Base-by-base conservation (phyloP, 768 basidiomycete genomes). In the Mycena capillaripes region DNA sequence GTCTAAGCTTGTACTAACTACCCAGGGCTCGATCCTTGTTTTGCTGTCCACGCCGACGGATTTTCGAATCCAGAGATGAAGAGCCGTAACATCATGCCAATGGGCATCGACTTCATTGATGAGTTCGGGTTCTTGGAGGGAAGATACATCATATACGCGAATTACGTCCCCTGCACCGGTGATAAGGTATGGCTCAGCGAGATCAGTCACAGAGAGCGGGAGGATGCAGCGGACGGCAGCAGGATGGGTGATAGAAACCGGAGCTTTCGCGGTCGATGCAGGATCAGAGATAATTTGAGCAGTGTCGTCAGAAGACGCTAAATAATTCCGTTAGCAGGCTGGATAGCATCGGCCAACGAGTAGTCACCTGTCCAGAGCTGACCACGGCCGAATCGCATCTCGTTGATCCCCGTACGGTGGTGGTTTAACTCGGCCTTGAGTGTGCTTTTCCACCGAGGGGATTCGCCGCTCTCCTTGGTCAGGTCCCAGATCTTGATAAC, bases 281-380 rank as follows among this genome's bases (percentile, higher is more conserved):
- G 85, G 84, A 71, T 89, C 86, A 19, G 86, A 80, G 5, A 95
- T 10, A 38, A 38, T 85, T 69, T 93, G 91, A 1, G 93, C 91
- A 0, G 94, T 94, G 48, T 96, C 94, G 79, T 99, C 98, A 17
- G 94, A 86, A 17, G 98, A 99, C 14, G 94, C 98, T 98, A 76
- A 19, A 27, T 40, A 60, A 30, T 23, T 27, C 21, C n/a, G 34
- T 56, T 36, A 62, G 52, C 40, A 32, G 52, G 4, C 44, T 21
- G 11, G 21, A 32, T 55, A n/a, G 27, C 61, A 30, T 56, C 8
- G 62, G 11, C 46, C 16, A 14, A 30, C 63, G 57, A 23, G 36
- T 23, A 48, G 14, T 23, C 77, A 97, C 97, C 95, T 64, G 94
- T 96, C 97, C 97, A 98, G 25, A 98, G 82, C n/a, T 93, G 87